These are phyloP conservation scores for Mucor sp. DNA, from an alignment of 371 early-diverging fungal genomes.

Conservation along the genomic window DNA sequence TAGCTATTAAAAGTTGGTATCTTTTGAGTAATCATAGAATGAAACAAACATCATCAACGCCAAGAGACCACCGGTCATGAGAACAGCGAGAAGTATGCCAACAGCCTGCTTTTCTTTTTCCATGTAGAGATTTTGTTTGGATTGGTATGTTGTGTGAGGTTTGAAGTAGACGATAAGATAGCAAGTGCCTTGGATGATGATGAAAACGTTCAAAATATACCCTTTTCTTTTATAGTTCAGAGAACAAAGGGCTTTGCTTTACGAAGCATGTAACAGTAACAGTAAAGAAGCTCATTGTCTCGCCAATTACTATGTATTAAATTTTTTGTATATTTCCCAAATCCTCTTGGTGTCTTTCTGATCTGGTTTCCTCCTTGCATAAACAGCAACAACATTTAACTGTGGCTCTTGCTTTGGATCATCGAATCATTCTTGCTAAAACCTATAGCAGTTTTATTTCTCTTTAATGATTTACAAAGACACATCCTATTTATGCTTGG, in stretches of 20 bases:
- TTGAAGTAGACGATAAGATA: background rate
- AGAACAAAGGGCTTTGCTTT: background rate
- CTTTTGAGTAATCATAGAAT: background rate
- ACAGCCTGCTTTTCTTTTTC: background rate
- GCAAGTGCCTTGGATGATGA: background rate
- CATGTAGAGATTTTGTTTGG: background rate
- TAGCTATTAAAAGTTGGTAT: background rate
- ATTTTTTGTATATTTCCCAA: too few relatives aligned
- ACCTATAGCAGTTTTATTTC: too few relatives aligned
- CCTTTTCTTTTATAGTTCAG: background rate
- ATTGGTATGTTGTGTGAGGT: background rate
- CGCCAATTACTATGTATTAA: too few relatives aligned
- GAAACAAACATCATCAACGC: background rate
- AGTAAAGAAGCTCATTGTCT: background rate
- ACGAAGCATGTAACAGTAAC: too few relatives aligned
- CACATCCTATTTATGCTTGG: too few relatives aligned
- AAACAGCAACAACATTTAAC: too few relatives aligned
- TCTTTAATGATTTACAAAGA: too few relatives aligned
- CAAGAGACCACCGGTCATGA: background rate
- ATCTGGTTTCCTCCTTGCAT: too few relatives aligned
- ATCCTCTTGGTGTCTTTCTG: too few relatives aligned
- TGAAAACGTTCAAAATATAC: background rate
- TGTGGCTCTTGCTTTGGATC: too few relatives aligned
- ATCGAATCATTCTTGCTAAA: too few relatives aligned
- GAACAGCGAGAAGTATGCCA: background rate